These are phyloP conservation scores for Urochloa ruziziensis DNA, from an alignment of 176 grass and related monocot genomes.

Conservation along the genomic window DNA sequence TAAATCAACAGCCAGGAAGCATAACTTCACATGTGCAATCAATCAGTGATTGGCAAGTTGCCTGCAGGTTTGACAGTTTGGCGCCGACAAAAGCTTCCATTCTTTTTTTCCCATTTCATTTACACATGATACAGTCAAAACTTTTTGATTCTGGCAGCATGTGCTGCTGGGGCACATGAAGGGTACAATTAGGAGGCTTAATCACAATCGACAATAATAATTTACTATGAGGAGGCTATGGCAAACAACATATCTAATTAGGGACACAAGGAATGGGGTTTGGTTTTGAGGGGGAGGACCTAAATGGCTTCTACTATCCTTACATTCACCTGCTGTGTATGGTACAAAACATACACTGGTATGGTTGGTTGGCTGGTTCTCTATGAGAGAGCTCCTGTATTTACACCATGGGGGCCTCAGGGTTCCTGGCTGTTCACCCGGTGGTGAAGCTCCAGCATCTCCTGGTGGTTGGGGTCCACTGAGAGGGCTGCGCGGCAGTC, in stretches of 20 bases:
- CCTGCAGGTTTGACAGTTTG: neutral
- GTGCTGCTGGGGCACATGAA: conserved; percentile 23
- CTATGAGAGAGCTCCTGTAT: conserved; percentile 36
- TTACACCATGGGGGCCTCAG: conserved; percentile 46
- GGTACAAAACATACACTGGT: conserved; percentile 65
- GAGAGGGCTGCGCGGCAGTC: conserved; percentile 92
- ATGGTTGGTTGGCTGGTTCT: conserved; percentile 38
- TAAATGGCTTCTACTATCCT: conserved; percentile 39
- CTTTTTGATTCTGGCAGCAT: conserved; percentile 21
- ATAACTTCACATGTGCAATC: conserved; percentile 5
- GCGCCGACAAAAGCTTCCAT: conserved; percentile 34
- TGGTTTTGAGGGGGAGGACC: conserved; percentile 8
- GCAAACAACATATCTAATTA: conserved; percentile 39
- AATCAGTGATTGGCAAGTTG: neutral
- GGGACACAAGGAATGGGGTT: conserved; percentile 23
- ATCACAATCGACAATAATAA: conserved; percentile 39
- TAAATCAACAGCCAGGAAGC: neutral
- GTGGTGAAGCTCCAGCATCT: conserved; percentile 98
- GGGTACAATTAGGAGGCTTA: conserved; percentile 37
- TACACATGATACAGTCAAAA: conserved; percentile 56
- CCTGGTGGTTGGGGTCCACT: conserved; percentile 96
- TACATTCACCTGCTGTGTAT: conserved; percentile 50
- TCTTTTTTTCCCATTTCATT: conserved; percentile 36
- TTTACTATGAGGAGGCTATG: conserved; percentile 39
- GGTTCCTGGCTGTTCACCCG: conserved; percentile 98